Conservation (phyloP, 305 asterid genomes). For the Fraxinus latifolia region DNA sequence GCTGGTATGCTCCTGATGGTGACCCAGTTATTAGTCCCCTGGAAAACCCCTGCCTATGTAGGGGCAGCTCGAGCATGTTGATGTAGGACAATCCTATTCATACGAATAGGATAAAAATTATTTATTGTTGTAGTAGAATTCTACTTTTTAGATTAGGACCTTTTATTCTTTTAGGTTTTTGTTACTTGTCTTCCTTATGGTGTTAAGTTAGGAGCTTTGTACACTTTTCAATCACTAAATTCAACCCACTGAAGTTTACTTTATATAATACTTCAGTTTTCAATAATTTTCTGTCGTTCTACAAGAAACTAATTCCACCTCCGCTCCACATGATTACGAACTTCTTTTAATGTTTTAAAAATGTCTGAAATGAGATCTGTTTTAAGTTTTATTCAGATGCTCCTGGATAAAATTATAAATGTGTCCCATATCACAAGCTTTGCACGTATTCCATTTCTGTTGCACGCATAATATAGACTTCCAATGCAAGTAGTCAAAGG, state of each 20-base stretch:
- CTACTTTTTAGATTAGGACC: background rate
- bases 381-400: background rate
- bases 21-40: background rate
- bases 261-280: background rate
- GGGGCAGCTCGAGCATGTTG: background rate
- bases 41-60: background rate
- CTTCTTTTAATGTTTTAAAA: background rate
- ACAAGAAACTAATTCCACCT: background rate
- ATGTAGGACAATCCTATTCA: background rate
- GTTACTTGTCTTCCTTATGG: background rate
- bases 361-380: background rate
- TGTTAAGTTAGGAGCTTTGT: background rate
- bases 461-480: conserved; percentile 3
- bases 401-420: background rate
- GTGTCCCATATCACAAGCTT: background rate
- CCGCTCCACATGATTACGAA: background rate
- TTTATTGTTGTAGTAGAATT: background rate
- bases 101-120: background rate
- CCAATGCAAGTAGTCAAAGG: background rate
- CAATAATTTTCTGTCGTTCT: background rate
- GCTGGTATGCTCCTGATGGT: background rate
- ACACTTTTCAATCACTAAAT: background rate
- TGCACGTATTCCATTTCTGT: conserved; percentile 6
- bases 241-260: background rate
- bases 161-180: background rate